Evolutionary conservation across 306 rosid species (phyloP).

Genomic region (Mucuna pruriens): DNA sequence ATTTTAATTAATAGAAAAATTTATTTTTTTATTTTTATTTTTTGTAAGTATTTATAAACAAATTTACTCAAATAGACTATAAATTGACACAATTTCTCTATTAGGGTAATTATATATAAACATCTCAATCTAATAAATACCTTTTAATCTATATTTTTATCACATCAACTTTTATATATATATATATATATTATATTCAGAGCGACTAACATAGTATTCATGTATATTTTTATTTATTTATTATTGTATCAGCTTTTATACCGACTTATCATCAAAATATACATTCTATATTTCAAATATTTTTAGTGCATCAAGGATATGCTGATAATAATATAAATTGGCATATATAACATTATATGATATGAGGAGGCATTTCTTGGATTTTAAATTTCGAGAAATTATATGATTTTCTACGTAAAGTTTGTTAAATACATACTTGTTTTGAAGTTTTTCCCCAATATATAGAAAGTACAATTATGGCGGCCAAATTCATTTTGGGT

Average conservation of each 20-base stretch:
- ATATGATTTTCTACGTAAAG: neutral
- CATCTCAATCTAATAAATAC: too few relatives aligned
- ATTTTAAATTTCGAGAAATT: neutral
- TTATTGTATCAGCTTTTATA: neutral
- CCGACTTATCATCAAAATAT: neutral
- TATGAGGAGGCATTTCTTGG: neutral
- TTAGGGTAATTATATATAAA: too few relatives aligned
- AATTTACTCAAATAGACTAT: too few relatives aligned
- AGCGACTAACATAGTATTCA: too few relatives aligned
- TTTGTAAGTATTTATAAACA: too few relatives aligned
- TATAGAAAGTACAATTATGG: neutral
- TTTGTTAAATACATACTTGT: neutral
- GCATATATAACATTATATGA: neutral
- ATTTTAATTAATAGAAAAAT: too few relatives aligned
- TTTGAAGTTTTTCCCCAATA: neutral
- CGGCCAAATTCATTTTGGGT: neutral
- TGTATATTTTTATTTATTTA: too few relatives aligned
- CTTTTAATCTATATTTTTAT: too few relatives aligned
- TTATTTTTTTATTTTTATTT: too few relatives aligned
- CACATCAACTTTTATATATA: too few relatives aligned
- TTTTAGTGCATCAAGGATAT: constrained; percentile 2
- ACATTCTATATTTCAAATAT: neutral
- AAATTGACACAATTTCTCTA: too few relatives aligned
- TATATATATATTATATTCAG: too few relatives aligned
- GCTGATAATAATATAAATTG: neutral